phyloP scores from a whole-genome alignment of 1,284 basidiomycete genomes.

The Calocybe gambosa region DNA sequence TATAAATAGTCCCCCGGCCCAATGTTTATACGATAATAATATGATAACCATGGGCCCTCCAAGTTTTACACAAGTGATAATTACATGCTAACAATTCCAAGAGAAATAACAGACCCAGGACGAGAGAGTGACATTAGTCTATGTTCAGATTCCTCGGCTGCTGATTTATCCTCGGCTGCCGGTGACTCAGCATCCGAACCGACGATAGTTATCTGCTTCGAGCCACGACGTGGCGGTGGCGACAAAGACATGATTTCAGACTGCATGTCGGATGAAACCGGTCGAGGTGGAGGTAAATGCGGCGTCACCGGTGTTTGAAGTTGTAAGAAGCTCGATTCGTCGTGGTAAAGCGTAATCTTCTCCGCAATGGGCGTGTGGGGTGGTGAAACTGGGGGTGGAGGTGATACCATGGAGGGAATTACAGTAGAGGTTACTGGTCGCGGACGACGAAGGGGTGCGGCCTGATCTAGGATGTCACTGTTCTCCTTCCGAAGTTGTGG shows the following conservation, averaged over 20 bases:
- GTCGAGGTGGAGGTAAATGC: slow-evolving; percentile 24
- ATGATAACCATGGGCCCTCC: not conserved
- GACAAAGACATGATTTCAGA: slow-evolving; percentile 47
- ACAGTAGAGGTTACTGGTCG: slow-evolving; percentile 2
- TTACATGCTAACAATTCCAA: slow-evolving; percentile 37
- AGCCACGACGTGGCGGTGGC: slow-evolving; percentile 55
- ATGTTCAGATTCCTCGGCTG: slow-evolving; percentile 18
- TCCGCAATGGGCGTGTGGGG: slow-evolving; percentile 48
- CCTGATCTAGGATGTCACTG: not conserved
- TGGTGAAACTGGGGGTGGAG: slow-evolving; percentile 20
- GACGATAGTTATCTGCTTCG: slow-evolving; percentile 29
- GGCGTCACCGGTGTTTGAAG: slow-evolving; percentile 40
- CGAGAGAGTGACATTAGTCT: slow-evolving; percentile 35
- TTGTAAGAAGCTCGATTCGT: slow-evolving; percentile 55
- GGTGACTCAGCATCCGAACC: slow-evolving; percentile 20
- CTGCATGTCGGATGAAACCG: slow-evolving; percentile 26
- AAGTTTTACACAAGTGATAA: slow-evolving; percentile 1
- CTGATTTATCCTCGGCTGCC: slow-evolving; percentile 18
- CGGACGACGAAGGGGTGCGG: slow-evolving; percentile 9
- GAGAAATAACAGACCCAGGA: slow-evolving; percentile 39
- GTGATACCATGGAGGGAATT: not conserved
- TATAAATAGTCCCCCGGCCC: not conserved
- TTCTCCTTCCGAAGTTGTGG: not conserved
- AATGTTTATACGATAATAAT: not conserved
- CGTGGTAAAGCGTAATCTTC: slow-evolving; percentile 47